These are phyloP conservation scores for Xylaria acuta DNA, from an alignment of 495 filamentous ascomycete species.

Conservation along the genomic window DNA sequence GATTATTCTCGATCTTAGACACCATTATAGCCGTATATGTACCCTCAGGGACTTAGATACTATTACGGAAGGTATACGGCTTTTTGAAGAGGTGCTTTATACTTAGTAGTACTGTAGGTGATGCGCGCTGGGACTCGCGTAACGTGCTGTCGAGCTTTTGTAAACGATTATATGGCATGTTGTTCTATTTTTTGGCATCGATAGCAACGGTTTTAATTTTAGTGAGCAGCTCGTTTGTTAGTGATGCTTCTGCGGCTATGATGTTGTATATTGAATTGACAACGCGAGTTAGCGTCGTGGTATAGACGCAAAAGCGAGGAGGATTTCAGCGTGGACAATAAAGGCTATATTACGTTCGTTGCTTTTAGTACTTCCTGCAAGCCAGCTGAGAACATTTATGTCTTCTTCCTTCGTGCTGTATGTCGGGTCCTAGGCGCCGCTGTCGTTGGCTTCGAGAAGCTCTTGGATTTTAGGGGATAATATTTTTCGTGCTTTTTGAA, in stretches of 20 bases:
- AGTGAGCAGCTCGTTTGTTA: not conserved
- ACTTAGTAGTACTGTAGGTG: slow-evolving; percentile 5
- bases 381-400: slow-evolving; percentile 24
- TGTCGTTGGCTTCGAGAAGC: slow-evolving; percentile 9
- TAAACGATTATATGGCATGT: slow-evolving; percentile 13
- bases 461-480: slow-evolving; percentile 19
- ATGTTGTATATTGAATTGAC: slow-evolving; percentile 23
- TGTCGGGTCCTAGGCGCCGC: not conserved
- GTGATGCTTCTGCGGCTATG: not conserved
- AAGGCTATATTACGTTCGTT: not conserved
- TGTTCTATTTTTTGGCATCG: not conserved
- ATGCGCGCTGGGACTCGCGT: slow-evolving; percentile 26
- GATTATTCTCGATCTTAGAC: slow-evolving; percentile 32
- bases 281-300: slow-evolving; percentile 21
- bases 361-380: slow-evolving; percentile 6
- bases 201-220: slow-evolving; percentile 6
- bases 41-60: slow-evolving; percentile 26
- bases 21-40: slow-evolving; percentile 26
- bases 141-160: slow-evolving; percentile 28
- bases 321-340: slow-evolving; percentile 1
- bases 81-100: slow-evolving; percentile 26
- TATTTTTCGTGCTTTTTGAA: too few relatives aligned
- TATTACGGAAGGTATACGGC: slow-evolving; percentile 24
- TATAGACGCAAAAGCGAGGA: slow-evolving; percentile 12
- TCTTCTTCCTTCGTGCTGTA: slow-evolving; percentile 7